Percentiles rank a stretch among this genome's conserved stretches.
phyloP scores from a whole-genome alignment of 2,329 filamentous ascomycete genomes.

The Botrytis sinoallii region DNA sequence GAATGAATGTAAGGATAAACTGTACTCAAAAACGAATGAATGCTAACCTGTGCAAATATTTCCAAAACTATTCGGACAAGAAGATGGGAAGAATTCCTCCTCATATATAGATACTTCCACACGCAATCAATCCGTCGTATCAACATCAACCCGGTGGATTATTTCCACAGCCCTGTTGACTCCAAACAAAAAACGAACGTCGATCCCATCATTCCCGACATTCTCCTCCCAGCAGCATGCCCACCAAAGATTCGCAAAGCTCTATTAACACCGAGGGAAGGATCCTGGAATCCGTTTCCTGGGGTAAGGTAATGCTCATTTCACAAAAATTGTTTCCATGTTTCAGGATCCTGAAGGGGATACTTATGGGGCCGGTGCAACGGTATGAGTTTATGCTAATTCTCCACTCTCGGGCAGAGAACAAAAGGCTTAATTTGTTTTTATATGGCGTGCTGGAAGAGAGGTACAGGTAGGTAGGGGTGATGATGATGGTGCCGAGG shows the following conservation, averaged over 20 bases:
- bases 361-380: background rate
- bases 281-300: background rate
- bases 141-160: background rate
- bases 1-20: background rate
- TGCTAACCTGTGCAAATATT: background rate
- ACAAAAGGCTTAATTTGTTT: background rate
- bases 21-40: background rate
- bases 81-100: background rate
- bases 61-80: background rate
- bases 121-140: background rate
- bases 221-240: background rate
- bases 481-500: background rate
- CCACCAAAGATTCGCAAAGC: background rate
- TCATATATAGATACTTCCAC: background rate
- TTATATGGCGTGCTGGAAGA: background rate
- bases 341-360: background rate
- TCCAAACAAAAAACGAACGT: background rate
- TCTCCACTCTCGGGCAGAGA: background rate
- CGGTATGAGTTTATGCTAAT: background rate
- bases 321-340: background rate
- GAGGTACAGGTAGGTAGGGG: background rate
- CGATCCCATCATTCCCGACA: background rate
- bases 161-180: background rate
- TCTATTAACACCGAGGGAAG: background rate
- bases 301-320: background rate